These are phyloP conservation scores for Daedaleopsis nitida DNA, from an alignment of 768 basidiomycete species.

Conservation along the genomic window DNA sequence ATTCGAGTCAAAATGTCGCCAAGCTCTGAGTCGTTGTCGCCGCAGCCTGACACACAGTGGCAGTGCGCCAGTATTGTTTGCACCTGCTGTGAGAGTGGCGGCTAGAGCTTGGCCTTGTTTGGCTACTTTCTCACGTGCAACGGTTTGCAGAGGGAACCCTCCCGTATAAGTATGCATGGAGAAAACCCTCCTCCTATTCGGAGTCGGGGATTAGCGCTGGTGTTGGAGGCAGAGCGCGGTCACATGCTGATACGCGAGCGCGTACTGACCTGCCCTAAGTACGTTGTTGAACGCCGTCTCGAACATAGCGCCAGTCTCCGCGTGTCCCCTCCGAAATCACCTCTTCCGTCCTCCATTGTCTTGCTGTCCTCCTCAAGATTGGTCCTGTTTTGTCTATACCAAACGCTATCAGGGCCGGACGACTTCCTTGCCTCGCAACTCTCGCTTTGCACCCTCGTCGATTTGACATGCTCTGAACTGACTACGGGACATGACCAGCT, in stretches of 20 bases:
- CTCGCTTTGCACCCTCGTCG: neutral
- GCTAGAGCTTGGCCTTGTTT: too few species aligned
- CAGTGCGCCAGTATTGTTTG: too few species aligned
- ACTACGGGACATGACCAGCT: constrained; percentile 37
- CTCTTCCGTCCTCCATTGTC: neutral
- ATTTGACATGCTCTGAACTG: constrained; percentile 10
- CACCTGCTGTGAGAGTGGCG: too few species aligned
- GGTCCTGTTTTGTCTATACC: neutral
- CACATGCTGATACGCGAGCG: constrained; percentile 44
- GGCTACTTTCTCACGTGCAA: too few species aligned
- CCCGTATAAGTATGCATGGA: too few species aligned
- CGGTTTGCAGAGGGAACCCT: too few species aligned
- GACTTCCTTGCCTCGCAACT: neutral
- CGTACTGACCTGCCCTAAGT: constrained; percentile 44
- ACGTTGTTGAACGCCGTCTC: constrained; percentile 29
- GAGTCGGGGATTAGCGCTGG: too few species aligned
- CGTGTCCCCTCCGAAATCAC: neutral
- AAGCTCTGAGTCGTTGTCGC: too few species aligned
- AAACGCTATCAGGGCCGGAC: neutral
- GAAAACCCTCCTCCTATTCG: too few species aligned
- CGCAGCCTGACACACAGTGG: too few species aligned
- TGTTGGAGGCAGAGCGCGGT: constrained; percentile 16
- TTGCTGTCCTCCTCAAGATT: neutral
- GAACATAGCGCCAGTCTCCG: neutral
- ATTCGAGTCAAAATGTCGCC: too few species aligned